phyloP scores from a whole-genome alignment of 805 yeast genomes.

The Osmozyma mogii region DNA sequence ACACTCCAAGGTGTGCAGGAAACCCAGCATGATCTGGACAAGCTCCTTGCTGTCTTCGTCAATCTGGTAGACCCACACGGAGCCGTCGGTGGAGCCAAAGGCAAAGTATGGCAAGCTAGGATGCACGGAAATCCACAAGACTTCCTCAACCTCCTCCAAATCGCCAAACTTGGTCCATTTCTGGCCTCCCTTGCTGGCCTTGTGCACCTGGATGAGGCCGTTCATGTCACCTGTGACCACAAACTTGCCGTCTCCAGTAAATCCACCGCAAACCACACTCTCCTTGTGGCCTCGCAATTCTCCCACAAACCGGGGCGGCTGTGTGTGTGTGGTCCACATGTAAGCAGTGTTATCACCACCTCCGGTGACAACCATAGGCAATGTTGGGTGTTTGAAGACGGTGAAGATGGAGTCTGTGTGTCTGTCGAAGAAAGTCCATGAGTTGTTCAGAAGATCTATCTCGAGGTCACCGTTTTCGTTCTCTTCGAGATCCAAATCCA shows the following conservation, averaged over 20 bases:
- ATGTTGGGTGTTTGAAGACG: conserved; percentile 72
- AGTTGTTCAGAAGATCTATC: conserved; percentile 84
- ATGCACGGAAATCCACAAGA: conserved; percentile 76
- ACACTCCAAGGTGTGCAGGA: conserved; percentile 73
- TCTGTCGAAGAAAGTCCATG: conserved; percentile 80
- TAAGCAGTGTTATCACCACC: conserved; percentile 91
- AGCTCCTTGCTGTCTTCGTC: conserved; percentile 39
- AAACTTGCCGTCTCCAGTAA: conserved; percentile 74
- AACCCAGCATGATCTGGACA: conserved; percentile 70
- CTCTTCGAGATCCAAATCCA: conserved; percentile 29
- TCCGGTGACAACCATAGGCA: conserved; percentile 85
- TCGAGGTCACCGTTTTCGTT: conserved; percentile 40
- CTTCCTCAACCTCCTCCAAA: conserved; percentile 84
- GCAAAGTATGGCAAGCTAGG: conserved; percentile 79
- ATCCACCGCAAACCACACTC: conserved; percentile 77
- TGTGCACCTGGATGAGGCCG: conserved; percentile 72
- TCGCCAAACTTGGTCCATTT: conserved; percentile 67
- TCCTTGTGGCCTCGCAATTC: conserved; percentile 79
- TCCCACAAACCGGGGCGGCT: conserved; percentile 74
- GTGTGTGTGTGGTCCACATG: conserved; percentile 86
- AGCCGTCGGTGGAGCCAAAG: conserved; percentile 86
- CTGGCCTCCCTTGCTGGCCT: conserved; percentile 69
- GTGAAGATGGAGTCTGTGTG: conserved; percentile 85
- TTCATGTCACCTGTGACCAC: conserved; percentile 92
- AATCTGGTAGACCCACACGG: conserved; percentile 87